Evolutionary conservation across 129 eudicot genomes (phyloP).

Genomic region (Ambrosia artemisiifolia): DNA sequence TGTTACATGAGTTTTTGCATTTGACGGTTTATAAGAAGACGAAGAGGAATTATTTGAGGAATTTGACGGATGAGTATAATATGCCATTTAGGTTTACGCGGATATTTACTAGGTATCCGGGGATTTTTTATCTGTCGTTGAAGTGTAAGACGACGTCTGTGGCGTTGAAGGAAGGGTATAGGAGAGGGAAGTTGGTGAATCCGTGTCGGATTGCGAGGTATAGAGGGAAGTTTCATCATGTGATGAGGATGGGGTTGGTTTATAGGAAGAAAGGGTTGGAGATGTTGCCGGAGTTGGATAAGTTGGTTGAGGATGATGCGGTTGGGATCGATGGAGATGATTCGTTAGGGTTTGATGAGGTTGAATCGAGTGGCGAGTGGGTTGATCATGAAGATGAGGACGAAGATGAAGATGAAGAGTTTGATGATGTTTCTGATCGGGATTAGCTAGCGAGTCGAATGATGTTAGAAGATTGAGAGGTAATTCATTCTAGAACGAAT

Average conservation of each 20-base stretch:
- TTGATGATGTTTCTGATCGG: slow-evolving; percentile 36
- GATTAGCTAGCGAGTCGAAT: slow-evolving; percentile 36
- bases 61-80: slow-evolving; percentile 64
- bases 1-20: slow-evolving; percentile 80
- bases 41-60: slow-evolving; percentile 75
- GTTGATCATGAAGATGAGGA: slow-evolving; percentile 48
- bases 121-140: slow-evolving; percentile 80
- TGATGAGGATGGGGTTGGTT: slow-evolving; percentile 81
- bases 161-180: slow-evolving; percentile 76
- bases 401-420: slow-evolving; percentile 25
- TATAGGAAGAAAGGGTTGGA: slow-evolving; percentile 68
- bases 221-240: slow-evolving; percentile 80
- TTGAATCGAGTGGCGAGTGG: slow-evolving; percentile 53
- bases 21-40: slow-evolving; percentile 84
- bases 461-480: slow-evolving; percentile 2
- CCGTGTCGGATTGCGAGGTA: slow-evolving; percentile 52
- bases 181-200: slow-evolving; percentile 59
- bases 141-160: slow-evolving; percentile 93
- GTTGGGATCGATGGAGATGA: slow-evolving; percentile 30
- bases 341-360: slow-evolving; percentile 48
- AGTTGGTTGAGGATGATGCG: slow-evolving; percentile 31
- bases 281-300: slow-evolving; percentile 50
- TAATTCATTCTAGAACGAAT: neutral
- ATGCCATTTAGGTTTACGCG: slow-evolving; percentile 83
- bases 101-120: slow-evolving; percentile 77